Percentiles rank a stretch among this genome's conserved stretches.
phyloP scores from a whole-genome alignment of 768 basidiomycete genomes.

The Xerocomus brunneocitrinus region DNA sequence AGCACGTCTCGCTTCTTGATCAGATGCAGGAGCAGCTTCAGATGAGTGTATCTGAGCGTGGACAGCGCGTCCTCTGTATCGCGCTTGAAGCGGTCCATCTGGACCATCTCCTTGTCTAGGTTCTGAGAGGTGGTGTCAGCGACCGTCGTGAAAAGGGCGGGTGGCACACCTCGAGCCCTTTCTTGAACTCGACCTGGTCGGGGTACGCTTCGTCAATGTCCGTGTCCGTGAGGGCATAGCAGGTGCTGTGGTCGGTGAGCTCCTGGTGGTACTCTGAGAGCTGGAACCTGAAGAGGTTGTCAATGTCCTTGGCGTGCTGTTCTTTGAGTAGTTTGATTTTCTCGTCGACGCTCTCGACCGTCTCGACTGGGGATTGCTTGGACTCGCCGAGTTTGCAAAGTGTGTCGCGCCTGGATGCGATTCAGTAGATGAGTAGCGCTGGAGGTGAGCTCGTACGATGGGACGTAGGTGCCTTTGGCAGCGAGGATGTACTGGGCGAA shows the following conservation, averaged over 20 bases:
- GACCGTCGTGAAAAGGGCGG: neutral
- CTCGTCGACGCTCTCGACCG: conserved; percentile 21
- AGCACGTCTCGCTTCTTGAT: conserved; percentile 6
- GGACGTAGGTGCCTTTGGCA: conserved; percentile 36
- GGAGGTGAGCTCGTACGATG: conserved; percentile 31
- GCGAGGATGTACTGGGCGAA: conserved; percentile 39
- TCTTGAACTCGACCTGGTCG: conserved; percentile 23
- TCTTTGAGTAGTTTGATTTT: conserved; percentile 29
- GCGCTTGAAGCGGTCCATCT: conserved; percentile 18
- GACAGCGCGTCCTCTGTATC: conserved; percentile 29
- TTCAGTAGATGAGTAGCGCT: neutral
- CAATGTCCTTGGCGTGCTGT: conserved; percentile 29
- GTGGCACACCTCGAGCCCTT: conserved; percentile 20
- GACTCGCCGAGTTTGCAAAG: conserved; percentile 21
- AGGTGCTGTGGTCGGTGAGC: conserved; percentile 25
- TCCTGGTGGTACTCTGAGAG: conserved; percentile 31
- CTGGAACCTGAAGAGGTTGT: conserved; percentile 28
- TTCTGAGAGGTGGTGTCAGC: conserved; percentile 10
- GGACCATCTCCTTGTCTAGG: conserved; percentile 14
- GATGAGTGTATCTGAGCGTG: conserved; percentile 29
- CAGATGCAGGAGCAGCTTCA: conserved; percentile 22
- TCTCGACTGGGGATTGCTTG: conserved; percentile 16
- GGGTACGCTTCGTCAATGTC: conserved; percentile 24
- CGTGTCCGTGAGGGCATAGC: conserved; percentile 26
- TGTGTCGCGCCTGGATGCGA: conserved; percentile 13